Conservation (phyloP, 768 basidiomycete species). For the Hydnomerulius pinastri region DNA sequence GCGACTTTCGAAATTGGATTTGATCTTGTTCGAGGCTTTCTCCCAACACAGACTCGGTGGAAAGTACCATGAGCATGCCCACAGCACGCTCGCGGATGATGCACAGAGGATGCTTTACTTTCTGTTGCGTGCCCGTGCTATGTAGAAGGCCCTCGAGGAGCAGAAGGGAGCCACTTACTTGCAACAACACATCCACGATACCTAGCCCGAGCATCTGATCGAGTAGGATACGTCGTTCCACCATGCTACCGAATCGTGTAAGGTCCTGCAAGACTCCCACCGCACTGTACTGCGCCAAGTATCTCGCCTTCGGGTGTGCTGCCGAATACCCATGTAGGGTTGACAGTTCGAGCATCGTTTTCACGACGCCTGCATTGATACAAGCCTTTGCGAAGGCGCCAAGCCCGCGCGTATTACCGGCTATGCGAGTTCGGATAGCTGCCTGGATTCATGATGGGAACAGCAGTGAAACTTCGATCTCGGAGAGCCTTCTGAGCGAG, state of each 20-base stretch:
- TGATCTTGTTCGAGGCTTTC: slow-evolving; percentile 23
- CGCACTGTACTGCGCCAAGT: slow-evolving; percentile 25
- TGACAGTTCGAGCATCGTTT: slow-evolving; percentile 24
- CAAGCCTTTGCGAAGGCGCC: slow-evolving; percentile 24
- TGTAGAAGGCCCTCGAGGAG: background rate
- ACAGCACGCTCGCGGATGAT: slow-evolving; percentile 26
- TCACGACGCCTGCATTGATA: slow-evolving; percentile 28
- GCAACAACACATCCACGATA: slow-evolving; percentile 22
- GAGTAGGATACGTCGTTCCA: slow-evolving; percentile 22
- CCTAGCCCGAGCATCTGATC: slow-evolving; percentile 26
- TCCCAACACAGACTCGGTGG: slow-evolving; percentile 24
- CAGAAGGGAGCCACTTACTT: slow-evolving; percentile 12
- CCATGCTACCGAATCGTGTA: slow-evolving; percentile 17
- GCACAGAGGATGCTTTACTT: slow-evolving; percentile 22
- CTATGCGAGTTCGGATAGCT: slow-evolving; percentile 13
- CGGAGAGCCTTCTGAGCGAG: background rate
- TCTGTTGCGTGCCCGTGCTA: slow-evolving; percentile 7
- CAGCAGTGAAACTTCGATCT: too few relatives aligned
- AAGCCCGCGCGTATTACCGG: background rate
- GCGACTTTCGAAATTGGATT: background rate
- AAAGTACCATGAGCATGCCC: slow-evolving; percentile 18
- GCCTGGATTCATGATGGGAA: slow-evolving; percentile 3
- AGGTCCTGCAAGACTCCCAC: slow-evolving; percentile 21
- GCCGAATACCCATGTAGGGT: slow-evolving; percentile 11
- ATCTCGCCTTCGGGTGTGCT: slow-evolving; percentile 10